phyloP scores from a whole-genome alignment of 768 basidiomycete species.

The Amanita pseudoporphyria region DNA sequence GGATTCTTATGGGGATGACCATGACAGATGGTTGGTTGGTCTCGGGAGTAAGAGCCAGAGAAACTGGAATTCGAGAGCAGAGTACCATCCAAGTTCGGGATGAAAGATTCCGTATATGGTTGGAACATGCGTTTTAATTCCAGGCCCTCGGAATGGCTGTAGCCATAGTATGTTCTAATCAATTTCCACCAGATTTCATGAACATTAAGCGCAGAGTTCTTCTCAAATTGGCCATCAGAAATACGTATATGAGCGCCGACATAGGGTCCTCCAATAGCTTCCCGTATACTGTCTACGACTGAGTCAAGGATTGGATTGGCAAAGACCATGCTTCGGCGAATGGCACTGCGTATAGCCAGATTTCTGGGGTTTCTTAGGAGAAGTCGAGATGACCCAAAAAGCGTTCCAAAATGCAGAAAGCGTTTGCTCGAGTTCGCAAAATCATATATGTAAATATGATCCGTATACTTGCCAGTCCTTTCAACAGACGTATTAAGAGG shows the following conservation, averaged over 20 bases:
- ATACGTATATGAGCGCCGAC: constrained; percentile 60
- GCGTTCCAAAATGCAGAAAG: constrained; percentile 61
- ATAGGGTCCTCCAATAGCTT: constrained; percentile 36
- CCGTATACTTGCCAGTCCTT: constrained; percentile 27
- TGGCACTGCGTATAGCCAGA: constrained; percentile 29
- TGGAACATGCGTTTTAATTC: constrained; percentile 17
- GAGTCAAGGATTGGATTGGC: constrained; percentile 35
- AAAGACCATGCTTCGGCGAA: constrained; percentile 52
- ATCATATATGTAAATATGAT: constrained; percentile 31
- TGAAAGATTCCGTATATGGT: constrained; percentile 5
- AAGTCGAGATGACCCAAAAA: constrained; percentile 70
- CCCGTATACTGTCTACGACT: constrained; percentile 34
- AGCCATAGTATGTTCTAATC: constrained; percentile 21
- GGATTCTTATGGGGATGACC: constrained; percentile 20
- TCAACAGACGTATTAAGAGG: constrained; percentile 14
- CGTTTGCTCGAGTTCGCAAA: constrained; percentile 32
- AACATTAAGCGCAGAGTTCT: constrained; percentile 29
- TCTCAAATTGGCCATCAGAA: constrained; percentile 55
- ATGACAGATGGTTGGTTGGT: not conserved
- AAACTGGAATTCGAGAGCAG: not conserved
- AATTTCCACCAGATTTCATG: constrained; percentile 49
- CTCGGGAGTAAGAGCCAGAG: not conserved
- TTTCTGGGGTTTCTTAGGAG: constrained; percentile 34
- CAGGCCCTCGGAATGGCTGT: constrained; percentile 8
- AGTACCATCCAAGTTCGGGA: constrained; percentile 3